These are phyloP conservation scores for Exidia glandulosa DNA, from an alignment of 768 basidiomycete species.

Conservation along the genomic window DNA sequence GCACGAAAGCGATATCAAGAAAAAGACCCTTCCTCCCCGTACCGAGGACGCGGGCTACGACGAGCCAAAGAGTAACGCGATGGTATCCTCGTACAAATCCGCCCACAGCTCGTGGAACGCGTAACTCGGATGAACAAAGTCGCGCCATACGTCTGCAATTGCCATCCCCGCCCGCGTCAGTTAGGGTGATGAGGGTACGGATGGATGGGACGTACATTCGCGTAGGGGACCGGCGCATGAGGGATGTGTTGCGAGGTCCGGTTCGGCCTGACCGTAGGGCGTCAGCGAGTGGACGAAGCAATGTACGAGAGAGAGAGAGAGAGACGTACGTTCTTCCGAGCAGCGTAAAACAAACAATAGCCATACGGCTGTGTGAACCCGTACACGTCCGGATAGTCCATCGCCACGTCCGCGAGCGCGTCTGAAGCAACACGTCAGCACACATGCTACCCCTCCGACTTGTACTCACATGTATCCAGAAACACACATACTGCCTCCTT, in stretches of 20 bases:
- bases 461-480: background rate
- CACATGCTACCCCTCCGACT: background rate
- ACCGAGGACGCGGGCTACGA: background rate
- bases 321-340: background rate
- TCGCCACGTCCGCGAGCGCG: background rate
- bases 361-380: background rate
- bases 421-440: background rate
- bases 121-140: background rate
- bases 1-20: background rate
- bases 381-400: background rate
- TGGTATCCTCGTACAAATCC: background rate
- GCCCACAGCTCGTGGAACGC: background rate
- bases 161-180: background rate
- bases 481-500: background rate
- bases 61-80: background rate
- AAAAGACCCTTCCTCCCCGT: background rate
- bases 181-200: background rate
- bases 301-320: background rate
- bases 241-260: background rate
- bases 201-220: background rate
- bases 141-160: background rate
- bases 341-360: background rate
- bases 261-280: background rate
- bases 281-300: background rate
- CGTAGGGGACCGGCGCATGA: background rate